Evolutionary conservation across 805 yeast genomes (phyloP), one percentile per base, ranked within the genome.

Genomic region (Brettanomyces custersianus): DNA sequence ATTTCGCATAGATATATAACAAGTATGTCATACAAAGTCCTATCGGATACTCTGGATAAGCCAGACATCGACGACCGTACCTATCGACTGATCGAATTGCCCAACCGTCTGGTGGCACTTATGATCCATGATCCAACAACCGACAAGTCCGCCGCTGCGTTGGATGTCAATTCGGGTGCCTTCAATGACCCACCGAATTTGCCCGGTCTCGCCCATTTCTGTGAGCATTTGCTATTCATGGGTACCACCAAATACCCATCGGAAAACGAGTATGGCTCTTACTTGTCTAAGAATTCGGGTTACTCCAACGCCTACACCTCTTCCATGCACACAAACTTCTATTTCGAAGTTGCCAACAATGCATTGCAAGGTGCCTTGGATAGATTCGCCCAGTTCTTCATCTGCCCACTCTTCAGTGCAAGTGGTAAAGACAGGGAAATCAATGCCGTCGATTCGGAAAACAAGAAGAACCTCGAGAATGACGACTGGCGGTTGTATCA

Each of bases 361-460:
- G 73, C 79, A 45, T 64, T 90, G 40, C 76, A 79, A 41, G 96
- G 94, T 5, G 96, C 96, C 0, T 62, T 90, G 36, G 97, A 90
- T 56, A 68, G 97, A 48, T 90, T 90, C 57, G 73, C 95, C 4
- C 97, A 90, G 55, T 90, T 90, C 54, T 90, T 90, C 64, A 80
- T 88, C 24, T 57, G 74, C 20, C 98, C 98, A 1, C 63, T 90
- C 46, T 90, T 90, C 51, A 64, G 68, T 43, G 63, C 59, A 47
- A 45, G 75, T 43, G 80, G 96, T 52, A 84, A 86, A 52, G 95
- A 87, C 52, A 70, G 96, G 38, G 98, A 90, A 59, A 82, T 90
- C 48, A 74, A 77, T 43, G 97, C 97, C 2, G 97, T 90, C 8
- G 96, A 90, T 58, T 82, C 95, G 26, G 98, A 90, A 61, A 86